Percentiles rank a stretch among this genome's conserved stretches.
Conservation (phyloP, 768 basidiomycete genomes). For the Xanthoconium purpureum region DNA sequence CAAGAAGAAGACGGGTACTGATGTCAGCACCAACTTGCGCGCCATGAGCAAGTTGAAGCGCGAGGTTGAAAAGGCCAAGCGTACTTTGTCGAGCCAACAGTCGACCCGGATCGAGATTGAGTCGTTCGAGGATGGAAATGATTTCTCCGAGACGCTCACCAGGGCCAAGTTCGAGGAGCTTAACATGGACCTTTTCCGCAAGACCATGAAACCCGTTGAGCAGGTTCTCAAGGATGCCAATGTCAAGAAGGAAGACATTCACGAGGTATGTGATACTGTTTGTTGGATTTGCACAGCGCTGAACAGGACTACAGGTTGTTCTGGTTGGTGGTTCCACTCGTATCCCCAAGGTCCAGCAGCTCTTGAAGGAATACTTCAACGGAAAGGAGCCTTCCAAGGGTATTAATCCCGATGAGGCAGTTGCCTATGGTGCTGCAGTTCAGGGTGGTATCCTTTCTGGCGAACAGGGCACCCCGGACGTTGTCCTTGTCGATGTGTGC, state of each 20-base stretch:
- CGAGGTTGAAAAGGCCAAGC: constrained; percentile 92
- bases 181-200: constrained; percentile 98
- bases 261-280: constrained; percentile 58
- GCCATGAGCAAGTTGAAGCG: constrained; percentile 91
- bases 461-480: constrained; percentile 83
- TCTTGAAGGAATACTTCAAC: constrained; percentile 95
- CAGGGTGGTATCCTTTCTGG: constrained; percentile 98
- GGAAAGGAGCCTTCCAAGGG: constrained; percentile 97
- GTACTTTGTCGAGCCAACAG: constrained; percentile 90
- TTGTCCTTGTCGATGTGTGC: constrained; percentile 95
- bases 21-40: constrained; percentile 73
- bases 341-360: constrained; percentile 99
- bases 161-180: constrained; percentile 99
- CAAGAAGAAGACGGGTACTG: constrained; percentile 90
- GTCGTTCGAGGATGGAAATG: constrained; percentile 49
- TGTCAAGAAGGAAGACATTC: constrained; percentile 95
- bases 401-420: constrained; percentile 99
- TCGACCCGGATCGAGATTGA: constrained; percentile 92
- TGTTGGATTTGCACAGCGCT: background rate
- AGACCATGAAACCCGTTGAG: constrained; percentile 99
- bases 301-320: constrained; percentile 50
- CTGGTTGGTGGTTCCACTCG: constrained; percentile 98
- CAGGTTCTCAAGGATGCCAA: constrained; percentile 97
- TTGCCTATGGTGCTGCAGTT: constrained; percentile 97
- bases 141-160: constrained; percentile 95